phyloP scores from a whole-genome alignment of 73 alveolate genomes.

The Halteria grandinella region DNA sequence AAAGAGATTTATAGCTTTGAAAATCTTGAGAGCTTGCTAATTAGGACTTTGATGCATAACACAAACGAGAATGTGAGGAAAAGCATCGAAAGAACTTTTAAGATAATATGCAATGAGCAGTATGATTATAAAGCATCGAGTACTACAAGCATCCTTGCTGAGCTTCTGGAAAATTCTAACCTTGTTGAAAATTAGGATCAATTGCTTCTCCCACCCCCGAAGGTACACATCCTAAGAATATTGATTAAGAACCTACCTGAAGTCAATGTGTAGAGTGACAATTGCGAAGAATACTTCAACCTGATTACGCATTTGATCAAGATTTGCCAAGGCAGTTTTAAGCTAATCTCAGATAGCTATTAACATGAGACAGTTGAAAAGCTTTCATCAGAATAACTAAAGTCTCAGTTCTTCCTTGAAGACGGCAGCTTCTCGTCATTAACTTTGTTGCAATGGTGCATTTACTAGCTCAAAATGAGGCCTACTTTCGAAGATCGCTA shows the following conservation, averaged over 20 bases:
- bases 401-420: background rate
- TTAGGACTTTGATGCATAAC: conserved; percentile 41
- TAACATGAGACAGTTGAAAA: no score
- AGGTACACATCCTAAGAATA: conserved; percentile 45
- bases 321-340: conserved; percentile 8
- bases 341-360: background rate
- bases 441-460: conserved; percentile 47
- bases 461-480: conserved; percentile 39
- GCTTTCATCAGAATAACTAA: no score
- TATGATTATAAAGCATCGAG: no score
- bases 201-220: no score
- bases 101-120: conserved; percentile 48
- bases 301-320: conserved; percentile 49
- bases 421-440: conserved; percentile 41
- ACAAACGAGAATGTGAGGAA: conserved; percentile 59
- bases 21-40: conserved; percentile 44
- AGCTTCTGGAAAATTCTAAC: no score
- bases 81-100: conserved; percentile 45
- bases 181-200: background rate
- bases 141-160: no score
- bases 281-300: conserved; percentile 57
- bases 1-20: conserved; percentile 48
- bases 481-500: conserved; percentile 64
- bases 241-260: conserved; percentile 58
- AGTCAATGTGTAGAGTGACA: conserved; percentile 25